Percentiles rank a stretch among this genome's conserved stretches.
Conservation (phyloP, 495 filamentous ascomycete species). For the Tuber umbilicatum region DNA sequence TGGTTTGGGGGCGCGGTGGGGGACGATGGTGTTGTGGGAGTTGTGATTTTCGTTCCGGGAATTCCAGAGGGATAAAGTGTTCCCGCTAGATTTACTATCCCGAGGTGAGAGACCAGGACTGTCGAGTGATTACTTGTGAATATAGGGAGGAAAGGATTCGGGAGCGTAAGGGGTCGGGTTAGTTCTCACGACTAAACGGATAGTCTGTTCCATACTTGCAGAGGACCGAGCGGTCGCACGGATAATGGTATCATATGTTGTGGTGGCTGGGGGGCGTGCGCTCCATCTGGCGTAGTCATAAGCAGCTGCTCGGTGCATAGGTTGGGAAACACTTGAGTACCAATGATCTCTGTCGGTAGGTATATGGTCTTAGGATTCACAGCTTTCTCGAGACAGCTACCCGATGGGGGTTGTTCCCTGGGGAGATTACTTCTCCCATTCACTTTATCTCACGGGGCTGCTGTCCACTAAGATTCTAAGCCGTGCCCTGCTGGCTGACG, state of each 20-base stretch:
- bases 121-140: not conserved
- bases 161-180: not conserved
- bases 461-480: not conserved
- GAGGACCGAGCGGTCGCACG: not conserved
- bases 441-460: not conserved
- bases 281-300: not conserved
- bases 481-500: not conserved
- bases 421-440: not conserved
- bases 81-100: not conserved
- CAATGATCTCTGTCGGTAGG: not conserved
- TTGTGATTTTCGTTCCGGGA: not conserved
- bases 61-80: not conserved
- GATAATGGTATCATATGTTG: not conserved
- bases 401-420: not conserved
- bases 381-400: not conserved
- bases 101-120: not conserved
- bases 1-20: not conserved
- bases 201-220: not conserved
- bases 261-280: not conserved
- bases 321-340: not conserved
- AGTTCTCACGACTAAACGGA: not conserved
- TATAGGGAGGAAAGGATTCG: not conserved
- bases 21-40: not conserved
- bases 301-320: not conserved
- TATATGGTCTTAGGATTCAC: not conserved